Evolutionary conservation across 1,139 yeast species (phyloP).

Genomic region (Saccharomyces hybrid): DNA sequence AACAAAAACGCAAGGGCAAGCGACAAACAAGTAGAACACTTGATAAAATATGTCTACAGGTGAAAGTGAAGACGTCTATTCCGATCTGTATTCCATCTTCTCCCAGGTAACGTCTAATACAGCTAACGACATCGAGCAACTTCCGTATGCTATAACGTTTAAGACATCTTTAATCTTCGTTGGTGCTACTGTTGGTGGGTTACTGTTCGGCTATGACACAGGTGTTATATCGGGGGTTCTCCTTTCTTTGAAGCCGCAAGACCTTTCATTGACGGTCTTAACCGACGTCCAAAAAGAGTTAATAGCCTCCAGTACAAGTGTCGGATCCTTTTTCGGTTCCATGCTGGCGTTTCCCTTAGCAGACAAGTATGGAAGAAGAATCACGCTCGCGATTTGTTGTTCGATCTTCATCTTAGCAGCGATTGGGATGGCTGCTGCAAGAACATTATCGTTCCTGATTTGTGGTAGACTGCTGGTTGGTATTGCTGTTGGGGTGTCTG

Average conservation of each 20-base stretch:
- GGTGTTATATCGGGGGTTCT: constrained; percentile 40
- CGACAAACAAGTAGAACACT: background rate
- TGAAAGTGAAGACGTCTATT: constrained; percentile 23
- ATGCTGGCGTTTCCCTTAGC: constrained; percentile 33
- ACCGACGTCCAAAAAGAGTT: constrained; percentile 34
- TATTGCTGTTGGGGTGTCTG: constrained; percentile 38
- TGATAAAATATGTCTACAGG: background rate
- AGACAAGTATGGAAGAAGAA: constrained; percentile 35
- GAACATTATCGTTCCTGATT: constrained; percentile 26
- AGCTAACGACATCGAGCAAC: constrained; percentile 25
- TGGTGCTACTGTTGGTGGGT: constrained; percentile 36
- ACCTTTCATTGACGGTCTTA: constrained; percentile 25
- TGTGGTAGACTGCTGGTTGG: constrained; percentile 38
- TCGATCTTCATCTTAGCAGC: constrained; percentile 35
- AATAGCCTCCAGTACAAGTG: constrained; percentile 38
- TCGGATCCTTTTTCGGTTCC: constrained; percentile 40
- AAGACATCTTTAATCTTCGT: constrained; percentile 15
- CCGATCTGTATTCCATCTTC: constrained; percentile 26
- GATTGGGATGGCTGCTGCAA: constrained; percentile 34
- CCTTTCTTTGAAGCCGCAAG: constrained; percentile 32
- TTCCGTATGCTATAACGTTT: constrained; percentile 20
- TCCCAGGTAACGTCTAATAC: constrained; percentile 27
- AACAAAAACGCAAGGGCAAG: background rate
- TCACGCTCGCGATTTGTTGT: constrained; percentile 34
- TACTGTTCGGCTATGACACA: constrained; percentile 39